phyloP scores from a whole-genome alignment of 768 basidiomycete species.

The Xerocomellus amylosporus region DNA sequence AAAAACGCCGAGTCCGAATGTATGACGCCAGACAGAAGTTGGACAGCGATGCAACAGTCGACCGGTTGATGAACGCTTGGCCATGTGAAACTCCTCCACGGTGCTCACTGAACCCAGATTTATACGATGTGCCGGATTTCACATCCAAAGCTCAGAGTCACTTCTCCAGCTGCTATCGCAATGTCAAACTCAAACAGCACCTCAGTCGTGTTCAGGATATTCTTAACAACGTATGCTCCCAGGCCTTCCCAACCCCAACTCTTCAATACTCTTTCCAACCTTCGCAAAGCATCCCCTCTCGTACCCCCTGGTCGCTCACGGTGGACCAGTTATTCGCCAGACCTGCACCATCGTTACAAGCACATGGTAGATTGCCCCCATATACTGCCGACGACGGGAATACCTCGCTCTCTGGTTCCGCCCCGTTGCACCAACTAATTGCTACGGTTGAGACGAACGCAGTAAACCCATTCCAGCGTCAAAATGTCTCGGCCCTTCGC shows the following conservation, averaged over 20 bases:
- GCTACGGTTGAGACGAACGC: not conserved
- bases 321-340: constrained; percentile 7
- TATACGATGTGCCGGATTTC: constrained; percentile 7
- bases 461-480: constrained; percentile 11
- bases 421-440: constrained; percentile 8
- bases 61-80: constrained; percentile 12
- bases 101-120: not conserved
- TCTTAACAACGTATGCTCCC: not conserved
- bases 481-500: constrained; percentile 10
- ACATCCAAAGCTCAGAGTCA: not conserved
- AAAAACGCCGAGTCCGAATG: constrained; percentile 1
- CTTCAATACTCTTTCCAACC: constrained; percentile 9
- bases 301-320: not conserved
- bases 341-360: not conserved
- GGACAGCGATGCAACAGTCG: constrained; percentile 2
- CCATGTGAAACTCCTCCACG: constrained; percentile 17
- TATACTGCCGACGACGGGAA: not conserved
- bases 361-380: no score
- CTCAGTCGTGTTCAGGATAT: constrained; percentile 10
- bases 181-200: constrained; percentile 16
- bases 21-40: constrained; percentile 3
- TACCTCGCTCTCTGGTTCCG: not conserved
- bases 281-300: not conserved
- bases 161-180: constrained; percentile 19
- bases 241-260: not conserved